Evolutionary conservation across 1,139 yeast species (phyloP).

Genomic region (Suhomyces bokatorum): DNA sequence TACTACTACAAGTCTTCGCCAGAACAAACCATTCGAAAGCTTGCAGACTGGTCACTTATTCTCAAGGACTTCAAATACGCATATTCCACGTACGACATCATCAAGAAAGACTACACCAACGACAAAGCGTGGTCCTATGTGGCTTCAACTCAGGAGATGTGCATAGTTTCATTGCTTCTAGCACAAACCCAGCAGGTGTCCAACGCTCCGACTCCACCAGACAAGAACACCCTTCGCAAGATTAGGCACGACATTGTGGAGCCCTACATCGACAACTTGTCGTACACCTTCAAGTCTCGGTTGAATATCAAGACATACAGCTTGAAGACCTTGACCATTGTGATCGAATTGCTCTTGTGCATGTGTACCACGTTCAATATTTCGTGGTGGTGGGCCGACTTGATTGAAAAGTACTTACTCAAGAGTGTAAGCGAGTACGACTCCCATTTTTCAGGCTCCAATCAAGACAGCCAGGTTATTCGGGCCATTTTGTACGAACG

Average conservation of each 20-base stretch:
- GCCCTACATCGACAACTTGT: conserved; percentile 65
- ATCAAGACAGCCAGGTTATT: conserved; percentile 38
- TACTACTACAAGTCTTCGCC: conserved; percentile 62
- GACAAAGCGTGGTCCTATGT: conserved; percentile 83
- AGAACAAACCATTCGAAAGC: conserved; percentile 74
- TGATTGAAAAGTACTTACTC: conserved; percentile 46
- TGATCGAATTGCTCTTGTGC: conserved; percentile 56
- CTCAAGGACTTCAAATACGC: conserved; percentile 86
- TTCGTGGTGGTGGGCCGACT: conserved; percentile 51
- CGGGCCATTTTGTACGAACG: conserved; percentile 45
- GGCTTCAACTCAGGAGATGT: conserved; percentile 88
- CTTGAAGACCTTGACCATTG: conserved; percentile 44
- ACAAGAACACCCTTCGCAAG: conserved; percentile 56
- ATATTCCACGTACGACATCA: conserved; percentile 76
- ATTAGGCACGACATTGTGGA: conserved; percentile 62
- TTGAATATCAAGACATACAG: conserved; percentile 64
- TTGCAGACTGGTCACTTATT: conserved; percentile 93
- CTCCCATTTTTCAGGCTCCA: conserved; percentile 34
- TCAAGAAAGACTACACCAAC: conserved; percentile 73
- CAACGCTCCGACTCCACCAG: conserved; percentile 27
- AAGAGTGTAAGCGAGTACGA: conserved; percentile 44
- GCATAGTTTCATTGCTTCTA: conserved; percentile 70
- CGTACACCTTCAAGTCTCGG: conserved; percentile 55
- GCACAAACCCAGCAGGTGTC: conserved; percentile 51
- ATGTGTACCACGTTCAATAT: conserved; percentile 39